Percentiles rank a stretch among this genome's conserved stretches.
phyloP scores from a whole-genome alignment of 1,139 yeast genomes.

The Candida glucosophila region DNA sequence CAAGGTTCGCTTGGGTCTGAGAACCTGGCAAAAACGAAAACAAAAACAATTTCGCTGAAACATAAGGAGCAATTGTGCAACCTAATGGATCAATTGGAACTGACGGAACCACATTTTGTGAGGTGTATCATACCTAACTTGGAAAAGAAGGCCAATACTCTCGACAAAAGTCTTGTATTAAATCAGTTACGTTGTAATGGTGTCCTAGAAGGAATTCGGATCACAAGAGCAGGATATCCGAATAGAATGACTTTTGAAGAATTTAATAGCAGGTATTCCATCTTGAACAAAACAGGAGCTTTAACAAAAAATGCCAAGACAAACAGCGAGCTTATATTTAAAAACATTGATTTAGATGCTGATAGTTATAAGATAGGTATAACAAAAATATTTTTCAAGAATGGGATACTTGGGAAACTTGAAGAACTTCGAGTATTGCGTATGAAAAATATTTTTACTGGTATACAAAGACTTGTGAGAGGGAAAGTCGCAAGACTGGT shows the following conservation, averaged over 20 bases:
- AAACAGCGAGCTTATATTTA: conserved; percentile 61
- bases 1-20: conserved; percentile 12
- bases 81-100: conserved; percentile 63
- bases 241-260: conserved; percentile 81
- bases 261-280: conserved; percentile 65
- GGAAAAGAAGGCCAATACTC: conserved; percentile 57
- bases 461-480: conserved; percentile 59
- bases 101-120: conserved; percentile 94
- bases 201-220: conserved; percentile 94
- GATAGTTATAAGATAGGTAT: conserved; percentile 69
- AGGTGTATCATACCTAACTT: conserved; percentile 92
- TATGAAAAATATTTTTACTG: conserved; percentile 47
- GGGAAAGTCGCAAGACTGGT: conserved; percentile 54
- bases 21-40: conserved; percentile 13
- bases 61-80: conserved; percentile 75
- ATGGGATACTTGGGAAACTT: conserved; percentile 84
- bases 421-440: conserved; percentile 71
- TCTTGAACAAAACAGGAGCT: conserved; percentile 41
- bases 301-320: conserved; percentile 48
- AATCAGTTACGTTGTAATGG: conserved; percentile 95
- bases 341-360: conserved; percentile 51
- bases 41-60: conserved; percentile 79
- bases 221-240: conserved; percentile 95
- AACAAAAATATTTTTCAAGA: conserved; percentile 86
- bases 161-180: conserved; percentile 70